Evolutionary conservation across 2,329 filamentous ascomycete genomes (phyloP).

Genomic region (Gyromitra esculenta): DNA sequence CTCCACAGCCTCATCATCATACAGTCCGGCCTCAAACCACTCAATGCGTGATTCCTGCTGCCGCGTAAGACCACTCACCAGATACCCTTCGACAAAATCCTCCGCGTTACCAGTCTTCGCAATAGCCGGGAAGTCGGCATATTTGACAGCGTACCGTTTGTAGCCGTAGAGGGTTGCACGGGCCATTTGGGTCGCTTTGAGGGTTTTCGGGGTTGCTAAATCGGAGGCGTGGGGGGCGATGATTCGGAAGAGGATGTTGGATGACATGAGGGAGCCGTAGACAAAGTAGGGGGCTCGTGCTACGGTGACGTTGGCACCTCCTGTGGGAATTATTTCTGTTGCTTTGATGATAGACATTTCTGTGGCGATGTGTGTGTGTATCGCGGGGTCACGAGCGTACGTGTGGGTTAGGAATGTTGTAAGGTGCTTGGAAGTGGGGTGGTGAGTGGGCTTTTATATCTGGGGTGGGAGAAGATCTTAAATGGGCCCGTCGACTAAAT

Average conservation of each 20-base stretch:
- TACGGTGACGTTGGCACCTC: background rate
- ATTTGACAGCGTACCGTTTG: constrained; percentile 26
- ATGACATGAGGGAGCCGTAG: constrained; percentile 47
- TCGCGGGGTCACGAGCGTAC: too few relatives aligned
- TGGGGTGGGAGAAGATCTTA: background rate
- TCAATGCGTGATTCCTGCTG: constrained; percentile 18
- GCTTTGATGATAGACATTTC: constrained; percentile 13
- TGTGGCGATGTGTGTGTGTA: background rate
- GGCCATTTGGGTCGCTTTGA: constrained; percentile 28
- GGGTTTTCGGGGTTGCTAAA: background rate
- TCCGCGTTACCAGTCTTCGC: constrained; percentile 9
- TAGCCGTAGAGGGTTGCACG: constrained; percentile 35
- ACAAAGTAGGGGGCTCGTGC: constrained; percentile 35
- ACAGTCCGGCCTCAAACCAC: constrained; percentile 23
- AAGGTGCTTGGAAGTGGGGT: background rate
- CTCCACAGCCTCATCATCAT: constrained; percentile 6
- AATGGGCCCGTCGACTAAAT: background rate
- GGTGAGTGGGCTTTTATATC: background rate
- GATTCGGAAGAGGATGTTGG: constrained; percentile 28
- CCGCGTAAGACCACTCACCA: constrained; percentile 33
- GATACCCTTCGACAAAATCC: constrained; percentile 30
- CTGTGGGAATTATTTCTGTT: background rate
- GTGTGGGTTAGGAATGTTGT: background rate
- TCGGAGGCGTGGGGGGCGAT: background rate
- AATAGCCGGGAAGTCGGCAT: constrained; percentile 38